phyloP scores from a whole-genome alignment of 768 basidiomycete species.

The Jaapia argillacea region DNA sequence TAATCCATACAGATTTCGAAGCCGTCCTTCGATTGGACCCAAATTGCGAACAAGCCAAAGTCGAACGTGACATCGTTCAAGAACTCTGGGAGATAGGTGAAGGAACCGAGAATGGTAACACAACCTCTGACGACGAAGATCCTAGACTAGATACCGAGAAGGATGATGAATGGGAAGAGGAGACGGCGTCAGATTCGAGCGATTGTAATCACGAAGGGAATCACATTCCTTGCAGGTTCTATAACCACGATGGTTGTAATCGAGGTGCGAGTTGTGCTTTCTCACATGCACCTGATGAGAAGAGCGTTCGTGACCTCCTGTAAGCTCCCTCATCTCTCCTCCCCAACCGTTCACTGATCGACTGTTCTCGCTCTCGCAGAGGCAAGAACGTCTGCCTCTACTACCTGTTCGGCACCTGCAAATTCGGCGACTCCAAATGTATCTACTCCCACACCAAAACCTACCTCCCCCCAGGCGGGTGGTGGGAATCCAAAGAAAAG shows the following conservation, averaged over 20 bases:
- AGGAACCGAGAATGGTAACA: not conserved
- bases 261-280: slow-evolving; percentile 5
- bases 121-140: not conserved
- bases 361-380: not conserved
- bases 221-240: slow-evolving; percentile 12
- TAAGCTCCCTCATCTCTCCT: not conserved
- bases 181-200: slow-evolving; percentile 11
- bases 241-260: slow-evolving; percentile 15
- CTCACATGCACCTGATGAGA: not conserved
- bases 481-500: not conserved
- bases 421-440: slow-evolving; percentile 4
- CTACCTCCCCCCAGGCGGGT: slow-evolving; percentile 1
- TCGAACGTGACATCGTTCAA: not conserved
- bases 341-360: not conserved
- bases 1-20: not conserved
- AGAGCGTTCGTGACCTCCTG: slow-evolving; percentile 2
- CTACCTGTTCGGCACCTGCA: slow-evolving; percentile 3
- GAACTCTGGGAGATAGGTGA: not conserved
- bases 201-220: slow-evolving; percentile 9
- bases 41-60: not conserved
- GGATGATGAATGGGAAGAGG: not conserved
- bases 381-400: slow-evolving; percentile 6
- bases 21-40: not conserved
- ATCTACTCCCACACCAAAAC: slow-evolving; percentile 1
- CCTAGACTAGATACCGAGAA: not conserved